A percentile compares a stretch with the other conserved stretches of the same genome.
These are phyloP conservation scores for Millerozyma acaciae DNA, from an alignment of 805 yeast species.

Conservation along the genomic window DNA sequence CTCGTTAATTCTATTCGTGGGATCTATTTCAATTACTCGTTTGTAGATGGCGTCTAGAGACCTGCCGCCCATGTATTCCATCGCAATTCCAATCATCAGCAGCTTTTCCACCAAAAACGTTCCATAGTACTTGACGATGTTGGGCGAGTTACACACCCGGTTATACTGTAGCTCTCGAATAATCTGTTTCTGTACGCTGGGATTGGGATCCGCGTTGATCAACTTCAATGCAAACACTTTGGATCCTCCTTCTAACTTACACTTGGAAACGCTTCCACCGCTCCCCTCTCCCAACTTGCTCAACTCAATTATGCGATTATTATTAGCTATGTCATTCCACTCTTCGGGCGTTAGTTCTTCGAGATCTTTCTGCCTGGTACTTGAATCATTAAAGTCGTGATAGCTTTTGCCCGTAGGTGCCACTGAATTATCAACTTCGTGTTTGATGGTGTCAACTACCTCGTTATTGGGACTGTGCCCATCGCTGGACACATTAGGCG, in stretches of 20 bases:
- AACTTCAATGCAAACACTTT: conserved; percentile 80
- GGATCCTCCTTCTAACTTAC: conserved; percentile 53
- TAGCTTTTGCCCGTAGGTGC: conserved; percentile 1
- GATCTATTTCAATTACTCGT: conserved; percentile 55
- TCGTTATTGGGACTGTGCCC: conserved; percentile 6
- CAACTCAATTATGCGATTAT: conserved; percentile 61
- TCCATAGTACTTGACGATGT: conserved; percentile 89
- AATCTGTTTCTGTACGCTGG: conserved; percentile 85
- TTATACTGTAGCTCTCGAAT: conserved; percentile 88
- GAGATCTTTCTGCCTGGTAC: conserved; percentile 13
- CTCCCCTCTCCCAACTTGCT: conserved; percentile 88
- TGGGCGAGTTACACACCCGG: conserved; percentile 73
- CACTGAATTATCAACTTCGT: not conserved
- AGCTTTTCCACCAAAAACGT: conserved; percentile 75
- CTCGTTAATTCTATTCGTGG: conserved; percentile 86
- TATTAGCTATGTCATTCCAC: conserved; percentile 63
- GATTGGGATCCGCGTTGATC: conserved; percentile 72
- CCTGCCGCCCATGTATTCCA: conserved; percentile 96
- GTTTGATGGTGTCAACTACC: conserved; percentile 3
- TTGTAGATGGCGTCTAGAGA: conserved; percentile 90
- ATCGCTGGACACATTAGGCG: conserved; percentile 2
- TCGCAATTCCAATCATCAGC: conserved; percentile 85
- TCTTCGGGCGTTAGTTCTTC: conserved; percentile 64
- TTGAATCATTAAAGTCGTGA: no score
- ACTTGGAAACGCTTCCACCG: conserved; percentile 86